These are phyloP conservation scores for Hemisphaericaspora xylofermentans DNA, from an alignment of 1,139 yeast species.

Conservation along the genomic window DNA sequence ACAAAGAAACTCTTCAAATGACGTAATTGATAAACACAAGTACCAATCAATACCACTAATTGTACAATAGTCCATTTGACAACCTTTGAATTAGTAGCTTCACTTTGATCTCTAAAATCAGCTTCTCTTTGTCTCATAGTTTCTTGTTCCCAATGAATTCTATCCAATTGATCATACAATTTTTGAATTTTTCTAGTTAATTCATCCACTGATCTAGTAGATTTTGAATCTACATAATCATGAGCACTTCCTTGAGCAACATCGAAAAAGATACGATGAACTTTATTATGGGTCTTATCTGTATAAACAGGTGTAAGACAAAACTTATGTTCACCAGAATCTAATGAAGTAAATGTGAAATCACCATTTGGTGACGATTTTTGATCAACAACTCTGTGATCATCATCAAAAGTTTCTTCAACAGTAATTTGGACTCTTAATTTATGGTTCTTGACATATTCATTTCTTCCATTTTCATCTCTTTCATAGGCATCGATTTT, in stretches of 20 bases:
- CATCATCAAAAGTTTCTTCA: constrained; percentile 50
- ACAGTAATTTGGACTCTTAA: constrained; percentile 43
- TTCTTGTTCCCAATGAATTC: constrained; percentile 49
- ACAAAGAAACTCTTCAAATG: constrained; percentile 54
- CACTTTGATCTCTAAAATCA: constrained; percentile 47
- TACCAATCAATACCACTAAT: constrained; percentile 45
- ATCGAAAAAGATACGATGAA: constrained; percentile 47
- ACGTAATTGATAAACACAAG: constrained; percentile 49
- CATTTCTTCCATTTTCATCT: constrained; percentile 27
- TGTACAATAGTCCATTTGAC: constrained; percentile 49
- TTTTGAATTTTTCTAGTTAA: constrained; percentile 40
- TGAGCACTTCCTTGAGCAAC: constrained; percentile 48
- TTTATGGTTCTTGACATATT: constrained; percentile 30
- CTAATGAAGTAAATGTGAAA: constrained; percentile 43
- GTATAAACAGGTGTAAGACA: constrained; percentile 44
- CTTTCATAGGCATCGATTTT: constrained; percentile 44
- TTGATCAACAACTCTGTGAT: constrained; percentile 44
- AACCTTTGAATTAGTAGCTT: constrained; percentile 46
- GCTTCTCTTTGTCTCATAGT: constrained; percentile 49
- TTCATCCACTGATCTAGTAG: constrained; percentile 42
- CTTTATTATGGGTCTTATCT: constrained; percentile 34
- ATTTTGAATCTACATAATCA: constrained; percentile 49
- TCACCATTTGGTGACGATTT: constrained; percentile 41
- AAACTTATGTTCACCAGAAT: constrained; percentile 49
- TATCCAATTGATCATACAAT: constrained; percentile 43